phyloP scores from a whole-genome alignment of 306 rosid genomes.

The Sechiopsis laciniata region DNA sequence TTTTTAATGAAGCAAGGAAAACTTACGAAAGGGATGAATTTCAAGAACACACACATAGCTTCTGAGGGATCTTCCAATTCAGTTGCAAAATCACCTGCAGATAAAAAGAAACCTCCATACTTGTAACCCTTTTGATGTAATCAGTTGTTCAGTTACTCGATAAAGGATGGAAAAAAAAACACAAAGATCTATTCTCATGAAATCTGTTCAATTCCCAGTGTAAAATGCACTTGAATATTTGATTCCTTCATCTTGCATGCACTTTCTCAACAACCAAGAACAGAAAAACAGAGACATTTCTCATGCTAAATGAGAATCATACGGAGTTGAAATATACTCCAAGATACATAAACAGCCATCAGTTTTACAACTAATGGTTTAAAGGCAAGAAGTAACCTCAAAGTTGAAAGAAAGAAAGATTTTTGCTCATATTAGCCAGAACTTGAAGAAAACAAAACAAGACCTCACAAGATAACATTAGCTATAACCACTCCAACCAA shows the following conservation, averaged over 20 bases:
- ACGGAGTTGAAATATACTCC: neutral
- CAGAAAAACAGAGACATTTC: constrained; percentile 15
- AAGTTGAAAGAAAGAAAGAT: constrained; percentile 27
- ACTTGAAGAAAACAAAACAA: neutral
- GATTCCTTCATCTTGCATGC: constrained; percentile 13
- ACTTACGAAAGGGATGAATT: neutral
- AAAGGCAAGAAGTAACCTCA: constrained; percentile 27
- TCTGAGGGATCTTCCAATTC: neutral
- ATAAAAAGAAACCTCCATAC: neutral
- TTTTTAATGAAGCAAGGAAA: neutral
- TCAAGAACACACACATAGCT: neutral
- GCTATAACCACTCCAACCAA: constrained; percentile 54
- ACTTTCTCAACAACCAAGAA: constrained; percentile 33
- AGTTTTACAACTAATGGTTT: too few species aligned
- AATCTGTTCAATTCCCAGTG: neutral
- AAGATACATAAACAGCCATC: too few species aligned
- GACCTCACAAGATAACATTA: constrained; percentile 17
- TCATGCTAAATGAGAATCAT: neutral
- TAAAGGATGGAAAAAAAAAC: neutral
- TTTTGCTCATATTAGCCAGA: constrained; percentile 22
- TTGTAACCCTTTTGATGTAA: neutral
- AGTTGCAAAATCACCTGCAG: constrained; percentile 7
- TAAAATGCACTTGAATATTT: neutral
- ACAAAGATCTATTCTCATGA: neutral
- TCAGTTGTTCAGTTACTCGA: neutral